Conservation (phyloP, 306 rosid species). For the Cyclanthera cordifolia region DNA sequence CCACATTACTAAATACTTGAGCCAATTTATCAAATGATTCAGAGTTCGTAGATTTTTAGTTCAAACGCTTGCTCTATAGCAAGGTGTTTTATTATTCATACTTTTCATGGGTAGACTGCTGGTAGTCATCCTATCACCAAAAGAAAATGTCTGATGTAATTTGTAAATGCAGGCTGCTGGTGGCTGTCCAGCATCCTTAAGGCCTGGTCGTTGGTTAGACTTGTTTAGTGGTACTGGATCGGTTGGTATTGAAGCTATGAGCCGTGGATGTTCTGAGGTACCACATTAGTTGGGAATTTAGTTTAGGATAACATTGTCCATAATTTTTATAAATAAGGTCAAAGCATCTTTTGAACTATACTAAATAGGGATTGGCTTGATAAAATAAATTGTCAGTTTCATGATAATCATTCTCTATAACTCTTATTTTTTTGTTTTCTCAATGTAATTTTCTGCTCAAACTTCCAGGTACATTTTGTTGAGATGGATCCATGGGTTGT, state of each 20-base stretch:
- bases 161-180: constrained; percentile 63
- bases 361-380: not conserved
- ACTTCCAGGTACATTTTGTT: constrained; percentile 73
- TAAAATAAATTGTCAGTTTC: not conserved
- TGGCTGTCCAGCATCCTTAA: constrained; percentile 76
- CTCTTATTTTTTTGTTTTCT: not conserved
- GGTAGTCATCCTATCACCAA: not conserved
- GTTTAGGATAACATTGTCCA: not conserved
- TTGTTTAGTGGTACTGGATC: constrained; percentile 97
- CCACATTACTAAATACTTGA: constrained; percentile 2
- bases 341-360: not conserved
- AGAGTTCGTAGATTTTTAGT: not conserved
- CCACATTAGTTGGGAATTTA: not conserved
- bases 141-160: constrained; percentile 6
- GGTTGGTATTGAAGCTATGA: constrained; percentile 93
- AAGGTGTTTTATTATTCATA: not conserved
- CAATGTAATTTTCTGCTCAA: constrained; percentile 4
- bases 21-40: not conserved
- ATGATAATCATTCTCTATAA: not conserved
- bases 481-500: constrained; percentile 99
- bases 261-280: constrained; percentile 95
- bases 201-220: constrained; percentile 97
- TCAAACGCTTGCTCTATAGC: not conserved
- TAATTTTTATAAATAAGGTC: not conserved
- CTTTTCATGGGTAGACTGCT: not conserved